Base-by-base conservation (phyloP, 148 eudicot genomes). In the Camellia granthamiana region DNA sequence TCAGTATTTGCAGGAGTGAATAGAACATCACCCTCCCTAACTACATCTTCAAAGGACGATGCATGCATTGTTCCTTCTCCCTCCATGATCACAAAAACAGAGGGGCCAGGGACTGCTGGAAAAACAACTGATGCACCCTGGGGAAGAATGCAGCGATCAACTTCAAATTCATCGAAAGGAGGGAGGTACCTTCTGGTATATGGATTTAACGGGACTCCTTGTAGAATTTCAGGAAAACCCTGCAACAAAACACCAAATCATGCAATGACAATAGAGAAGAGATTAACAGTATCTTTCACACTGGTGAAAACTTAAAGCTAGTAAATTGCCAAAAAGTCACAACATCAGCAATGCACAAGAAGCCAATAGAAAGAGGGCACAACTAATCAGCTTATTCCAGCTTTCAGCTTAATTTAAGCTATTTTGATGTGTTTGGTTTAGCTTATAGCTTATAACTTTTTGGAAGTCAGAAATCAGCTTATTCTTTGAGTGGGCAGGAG, bases 101-200 rank as follows among this genome's bases (percentile, higher is more conserved):
- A 96, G 41, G 99, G 99, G 52, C 98, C 92, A 1, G 91, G 84
- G 63, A 85, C 74, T 15, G 89, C 80, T 0, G 93, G 89, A 49
- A 96, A 90, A 11, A 70, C 79, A 59, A 81, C 78, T 6, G 88
- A 82, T 54, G 78, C 75, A 46, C 86, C 92, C 62, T 72, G 77
- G 6, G 90, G 84, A 7, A 96, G 89, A 56, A 84, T 68, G 56
- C 97, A 93, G 13, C 79, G 90, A 63, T 93, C 99, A 5, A 96
- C 95, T 87, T 96, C 99, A 80, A 96, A 96, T 87, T 96, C 99
- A 72, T 96, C 97, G 74, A 93, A 94, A 42, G 90, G 92, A 56
- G 98, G 97, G 11, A 83, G 82, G 81, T 93, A 96, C 82, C 91
- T 92, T 76, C 78, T 89, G n/a, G 88, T 89, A 68, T 86, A 85